phyloP scores from a whole-genome alignment of 1,284 basidiomycete genomes.

The Ceratobasidium sp. region DNA sequence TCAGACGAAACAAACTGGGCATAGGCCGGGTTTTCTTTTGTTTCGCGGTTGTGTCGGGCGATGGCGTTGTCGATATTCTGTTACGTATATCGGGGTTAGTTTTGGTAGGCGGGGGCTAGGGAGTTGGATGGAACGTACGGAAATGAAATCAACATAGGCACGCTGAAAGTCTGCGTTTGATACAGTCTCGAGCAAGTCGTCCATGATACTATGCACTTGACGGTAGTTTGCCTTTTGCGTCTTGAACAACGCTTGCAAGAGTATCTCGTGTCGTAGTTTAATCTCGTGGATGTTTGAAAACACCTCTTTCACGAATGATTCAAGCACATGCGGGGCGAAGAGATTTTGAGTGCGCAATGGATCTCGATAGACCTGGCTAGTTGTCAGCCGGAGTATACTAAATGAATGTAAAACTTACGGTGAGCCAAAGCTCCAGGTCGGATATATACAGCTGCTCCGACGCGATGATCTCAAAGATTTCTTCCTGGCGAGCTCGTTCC shows the following conservation, averaged over 20 bases:
- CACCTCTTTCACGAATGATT: slow-evolving; percentile 73
- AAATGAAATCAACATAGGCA: slow-evolving; percentile 81
- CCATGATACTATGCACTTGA: slow-evolving; percentile 76
- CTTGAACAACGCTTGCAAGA: slow-evolving; percentile 73
- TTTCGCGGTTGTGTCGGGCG: slow-evolving; percentile 77
- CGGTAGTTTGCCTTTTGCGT: slow-evolving; percentile 84
- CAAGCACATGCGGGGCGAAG: slow-evolving; percentile 62
- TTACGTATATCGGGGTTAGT: slow-evolving; percentile 47
- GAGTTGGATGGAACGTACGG: slow-evolving; percentile 52
- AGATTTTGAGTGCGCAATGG: slow-evolving; percentile 68
- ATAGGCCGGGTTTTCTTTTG: slow-evolving; percentile 72
- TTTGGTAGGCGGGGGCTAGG: neutral
- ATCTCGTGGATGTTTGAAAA: slow-evolving; percentile 79
- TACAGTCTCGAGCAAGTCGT: slow-evolving; percentile 74
- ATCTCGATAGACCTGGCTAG: slow-evolving; percentile 71
- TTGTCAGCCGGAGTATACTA: neutral
- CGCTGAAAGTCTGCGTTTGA: slow-evolving; percentile 61
- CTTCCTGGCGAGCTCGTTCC: slow-evolving; percentile 82
- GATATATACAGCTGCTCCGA: slow-evolving; percentile 82
- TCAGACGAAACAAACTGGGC: slow-evolving; percentile 63
- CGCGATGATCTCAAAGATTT: slow-evolving; percentile 84
- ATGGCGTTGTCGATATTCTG: slow-evolving; percentile 77
- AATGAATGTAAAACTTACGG: slow-evolving; percentile 59
- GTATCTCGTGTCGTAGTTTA: slow-evolving; percentile 68
- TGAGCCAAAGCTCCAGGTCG: slow-evolving; percentile 73